Evolutionary conservation across 768 basidiomycete genomes (phyloP), one percentile per base, ranked within the genome.

Genomic region (Hericium erinaceus): DNA sequence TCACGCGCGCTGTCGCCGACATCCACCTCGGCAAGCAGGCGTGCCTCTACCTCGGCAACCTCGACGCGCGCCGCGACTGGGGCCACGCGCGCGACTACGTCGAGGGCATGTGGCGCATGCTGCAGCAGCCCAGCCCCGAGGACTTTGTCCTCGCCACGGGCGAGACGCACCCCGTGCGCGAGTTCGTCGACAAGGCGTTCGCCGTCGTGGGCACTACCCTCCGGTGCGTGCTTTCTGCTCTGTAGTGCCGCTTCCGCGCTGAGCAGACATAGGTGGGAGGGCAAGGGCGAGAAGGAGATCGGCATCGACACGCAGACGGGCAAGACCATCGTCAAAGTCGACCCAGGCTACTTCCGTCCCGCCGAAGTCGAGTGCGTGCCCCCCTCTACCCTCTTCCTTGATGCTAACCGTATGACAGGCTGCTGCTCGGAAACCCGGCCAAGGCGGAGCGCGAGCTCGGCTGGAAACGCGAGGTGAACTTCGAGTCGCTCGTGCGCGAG

Each of bases 61-160:
- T 98, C 59, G 94, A 97, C 70, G 89, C 95, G 9, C 83, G 87
- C 71, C 91, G 95, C 72, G 95, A 98, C 71, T 98, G 95, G 95
- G 95, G 95, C 65, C 95, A 98, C 72, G 89, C 89, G 52, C 83
- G 82, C 59, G 89, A 92, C 69, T 97, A 95, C 69, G 88, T 97
- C 10, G 95, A 98, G 73, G 95, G 95, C 41, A 97, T 97, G 95
- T 97, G 94, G 93, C 79, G 80, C 67, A 93, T 98, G 83, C 83
- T 98, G 48, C 95, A 98, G 71, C 92, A 95, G 71, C 76, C 84
- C 7, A 59, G 65, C 20, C 75, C 95, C 1, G 83, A 93, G 10
- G 95, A 98, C 73, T 98, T 90, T 66, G 93, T 97, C 55, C 89
- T 97, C 49, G 93, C 94, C 0, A 97, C 93, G 1, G 93, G 93